Evolutionary conservation across 2,329 filamentous ascomycete species (phyloP), one percentile per base, ranked within the genome.

Genomic region (Pestalotiopsis sp.): DNA sequence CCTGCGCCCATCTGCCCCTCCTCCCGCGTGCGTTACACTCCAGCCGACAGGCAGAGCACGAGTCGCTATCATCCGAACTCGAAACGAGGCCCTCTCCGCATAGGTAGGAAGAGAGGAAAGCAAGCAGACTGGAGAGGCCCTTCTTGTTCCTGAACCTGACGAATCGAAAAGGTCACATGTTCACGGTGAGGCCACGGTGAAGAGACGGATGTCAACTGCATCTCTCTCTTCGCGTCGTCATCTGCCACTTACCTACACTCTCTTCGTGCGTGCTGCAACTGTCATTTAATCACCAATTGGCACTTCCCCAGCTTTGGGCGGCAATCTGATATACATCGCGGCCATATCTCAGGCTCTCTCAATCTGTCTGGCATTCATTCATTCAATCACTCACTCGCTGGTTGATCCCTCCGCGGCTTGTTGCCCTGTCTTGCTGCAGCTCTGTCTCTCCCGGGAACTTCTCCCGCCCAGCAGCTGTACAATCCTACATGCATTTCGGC

Each of bases 401-500:
- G 23, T 36, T 36, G 31, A 36, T 36, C 31, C 41, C 23, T 13
- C 52, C 25, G 36, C 39, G 23, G n/a, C 38, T 39, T 49, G 62
- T 52, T 65, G n/a, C 62, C 20, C 45, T 52, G 45, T 52, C 45
- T n/a, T 23, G 36, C 39, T 56, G 39, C 62, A 56, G 62, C 20
- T 45, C 20, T 45, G 60, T 52, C 39, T 36, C 36, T 56, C 38
- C 38, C 62, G 41, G 65, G 36, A 27, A 60, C 25, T 36, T 60
- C 56, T 61, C 63, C 67, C 61, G 38, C 39, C 67, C 64, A 69
- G 62, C 63, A 62, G 41, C 45, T n/a, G 52, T 60, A 38, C 20
- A 13, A 14, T 57, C 72, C 74, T 75, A 73, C 74, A 75, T 76
- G 76, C 73, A 78, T 72, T 36, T 12, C 20, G 17, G 38, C 11